Base-by-base conservation (phyloP, 2,329 filamentous ascomycete species). In the Trichoderma sp. region DNA sequence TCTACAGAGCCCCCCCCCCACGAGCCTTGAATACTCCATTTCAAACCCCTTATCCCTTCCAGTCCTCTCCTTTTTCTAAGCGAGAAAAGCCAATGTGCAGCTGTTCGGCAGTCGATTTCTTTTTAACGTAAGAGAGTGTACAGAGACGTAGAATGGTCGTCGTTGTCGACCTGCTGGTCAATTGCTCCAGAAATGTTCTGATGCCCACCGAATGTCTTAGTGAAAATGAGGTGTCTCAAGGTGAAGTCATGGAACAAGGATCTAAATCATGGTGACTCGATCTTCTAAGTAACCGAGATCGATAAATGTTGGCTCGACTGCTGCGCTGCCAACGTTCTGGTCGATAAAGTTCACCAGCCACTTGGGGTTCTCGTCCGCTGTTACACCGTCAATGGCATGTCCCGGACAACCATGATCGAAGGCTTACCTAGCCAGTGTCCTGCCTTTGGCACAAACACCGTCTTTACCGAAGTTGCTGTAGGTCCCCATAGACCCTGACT, bases 331-430 rank as follows among this genome's bases (percentile, higher is more conserved):
- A 61, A 51, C 47, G 30, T 52, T 61, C 30, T 21, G 17, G 14
- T 61, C 58, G 5, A 61, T 61, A 15, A 61, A 61, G 1, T 21
- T 21, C 9, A 30, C 58, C 39, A 61, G 9, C 58, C 47, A 61
- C 21, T 44, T 61, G 26, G 58, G 58, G 17, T 61, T 61, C 28
- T 61, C 58, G 34, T 61, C 58, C 47, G 58, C 58, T 61, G 10
- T 30, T 4, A 6, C 21, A 19, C 3, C 7, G 17, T 61, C 4
- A 60, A 17, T 17, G 7, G 21, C 19, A 52, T 5, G 14, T 43
- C 21, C 12, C 52, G 2, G 3, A 7, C 21, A 19, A 5, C 1
- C 0, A 7, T n/a, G n/a, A 4, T 17, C 12, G 7, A 19, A 52
- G 9, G 7, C 58, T 44, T n/a, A 61, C 58, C 58, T 44, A 61